These are phyloP conservation scores for Fusarium pseudocircinatum DNA, from an alignment of 2,329 filamentous ascomycete genomes.

Conservation along the genomic window DNA sequence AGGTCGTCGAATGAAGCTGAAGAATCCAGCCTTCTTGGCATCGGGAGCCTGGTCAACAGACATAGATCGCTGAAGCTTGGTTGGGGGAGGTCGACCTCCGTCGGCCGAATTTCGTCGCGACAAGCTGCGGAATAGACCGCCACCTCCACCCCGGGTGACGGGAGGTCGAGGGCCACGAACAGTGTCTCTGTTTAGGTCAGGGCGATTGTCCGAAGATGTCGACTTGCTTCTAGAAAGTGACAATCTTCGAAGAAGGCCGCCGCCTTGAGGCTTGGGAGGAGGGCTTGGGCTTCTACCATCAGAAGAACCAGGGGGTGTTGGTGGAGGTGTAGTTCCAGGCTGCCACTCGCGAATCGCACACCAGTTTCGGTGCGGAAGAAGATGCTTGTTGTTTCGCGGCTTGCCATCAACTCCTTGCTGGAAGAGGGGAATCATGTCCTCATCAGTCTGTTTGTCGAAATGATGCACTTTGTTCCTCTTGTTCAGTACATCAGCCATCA, in stretches of 20 bases:
- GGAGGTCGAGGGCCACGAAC: conserved; percentile 59
- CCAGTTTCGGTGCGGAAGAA: conserved; percentile 93
- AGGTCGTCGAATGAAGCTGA: conserved; percentile 55
- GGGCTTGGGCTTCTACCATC: conserved; percentile 55
- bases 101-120: conserved; percentile 47
- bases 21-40: conserved; percentile 54
- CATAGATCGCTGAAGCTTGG: conserved; percentile 64
- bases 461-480: conserved; percentile 86
- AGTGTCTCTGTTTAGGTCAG: conserved; percentile 51
- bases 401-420: conserved; percentile 88
- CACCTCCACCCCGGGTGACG: conserved; percentile 52
- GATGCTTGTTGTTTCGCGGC: conserved; percentile 86
- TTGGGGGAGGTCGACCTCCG: conserved; percentile 48
- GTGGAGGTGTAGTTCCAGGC: conserved; percentile 78
- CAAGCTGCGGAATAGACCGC: conserved; percentile 58
- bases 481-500: conserved; percentile 92
- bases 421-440: conserved; percentile 96
- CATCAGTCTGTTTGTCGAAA: conserved; percentile 81
- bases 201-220: conserved; percentile 48
- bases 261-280: conserved; percentile 44
- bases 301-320: conserved; percentile 68
- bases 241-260: conserved; percentile 57
- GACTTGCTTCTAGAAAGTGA: conserved; percentile 53
- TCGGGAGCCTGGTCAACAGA: conserved; percentile 66
- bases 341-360: conserved; percentile 89